Evolutionary conservation across 495 filamentous ascomycete species (phyloP).

Genomic region (Xylaria flabelliformis): DNA sequence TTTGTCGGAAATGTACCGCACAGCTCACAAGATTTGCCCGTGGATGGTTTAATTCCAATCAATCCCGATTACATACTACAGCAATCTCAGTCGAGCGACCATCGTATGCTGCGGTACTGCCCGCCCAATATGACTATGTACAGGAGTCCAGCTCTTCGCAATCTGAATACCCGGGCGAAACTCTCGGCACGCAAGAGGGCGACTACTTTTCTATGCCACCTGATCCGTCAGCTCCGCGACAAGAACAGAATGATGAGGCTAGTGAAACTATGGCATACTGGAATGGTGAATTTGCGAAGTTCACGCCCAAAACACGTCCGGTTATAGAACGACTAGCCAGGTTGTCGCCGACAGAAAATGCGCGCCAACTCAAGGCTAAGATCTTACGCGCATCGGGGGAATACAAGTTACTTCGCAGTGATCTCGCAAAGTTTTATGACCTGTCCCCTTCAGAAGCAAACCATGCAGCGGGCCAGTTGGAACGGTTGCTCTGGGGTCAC

Average conservation of each 20-base stretch:
- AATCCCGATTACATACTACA: neutral
- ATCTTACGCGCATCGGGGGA: slow-evolving; percentile 26
- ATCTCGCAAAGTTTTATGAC: slow-evolving; percentile 26
- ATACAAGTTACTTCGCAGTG: slow-evolving; percentile 19
- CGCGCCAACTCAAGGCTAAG: slow-evolving; percentile 26
- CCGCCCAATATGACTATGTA: neutral
- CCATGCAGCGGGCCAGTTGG: slow-evolving; percentile 33
- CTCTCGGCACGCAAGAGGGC: neutral
- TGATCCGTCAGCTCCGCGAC: neutral
- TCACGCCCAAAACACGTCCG: neutral
- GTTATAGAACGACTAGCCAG: neutral
- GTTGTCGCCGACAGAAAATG: neutral
- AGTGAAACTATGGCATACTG: neutral
- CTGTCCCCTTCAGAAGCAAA: slow-evolving; percentile 30
- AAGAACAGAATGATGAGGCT: neutral
- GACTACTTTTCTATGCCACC: neutral
- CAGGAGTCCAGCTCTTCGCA: neutral
- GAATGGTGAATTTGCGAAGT: neutral
- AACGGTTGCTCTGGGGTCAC: slow-evolving; percentile 28
- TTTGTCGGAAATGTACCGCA: slow-evolving; percentile 36
- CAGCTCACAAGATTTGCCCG: slow-evolving; percentile 23
- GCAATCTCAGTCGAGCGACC: neutral
- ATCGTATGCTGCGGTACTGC: neutral
- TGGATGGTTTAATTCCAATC: neutral
- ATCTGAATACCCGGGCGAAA: neutral